Evolutionary conservation across 805 yeast genomes (phyloP), one percentile per base, ranked within the genome.

Genomic region (Barnettozyma sucrosica): DNA sequence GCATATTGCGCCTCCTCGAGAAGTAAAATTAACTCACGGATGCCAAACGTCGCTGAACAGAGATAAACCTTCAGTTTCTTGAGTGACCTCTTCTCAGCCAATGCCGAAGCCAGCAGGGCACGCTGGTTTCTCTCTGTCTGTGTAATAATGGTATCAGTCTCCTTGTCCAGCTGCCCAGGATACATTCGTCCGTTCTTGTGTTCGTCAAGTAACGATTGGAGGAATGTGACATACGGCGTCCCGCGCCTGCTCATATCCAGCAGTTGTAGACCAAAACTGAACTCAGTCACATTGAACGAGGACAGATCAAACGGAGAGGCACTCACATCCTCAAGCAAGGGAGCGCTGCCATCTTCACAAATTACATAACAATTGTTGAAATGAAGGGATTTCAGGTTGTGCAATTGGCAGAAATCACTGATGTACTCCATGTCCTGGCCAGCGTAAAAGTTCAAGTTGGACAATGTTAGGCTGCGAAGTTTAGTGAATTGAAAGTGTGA

Each of bases 331-430:
- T 39, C 33, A 13, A 39, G 32, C 9, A 45, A 28, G 7, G 23
- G 14, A 2, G 33, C 11, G 16, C 20, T 14, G 13, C 43, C 46
- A 21, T 18, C 34, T 9, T 42, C 21, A 32, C 43, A 38, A 11
- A 46, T 13, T 5, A 45, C 20, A 34, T 40, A 45, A 10, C 48
- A 45, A 21, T 45, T 45, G 18, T 34, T 39, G 18, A 33, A 45
- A 26, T 40, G 36, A 6, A 45, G 13, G 11, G 39, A 11, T 24
- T 16, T 8, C 8, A 42, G 30, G 30, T 39, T 39, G 23, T 39
- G 30, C 4, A n/a, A 24, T 9, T 25, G 32, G n/a, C 30, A 39
- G 32, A 39, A 39, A 13, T 25, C 42, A 19, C 11, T 24, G 42
- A 39, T 24, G 21, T 23, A 39, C 21, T 39, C 42, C 30, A 39